A percentile compares a stretch with the other conserved stretches of the same genome.
These are phyloP conservation scores for Lactuca saligna DNA, from an alignment of 129 eudicot species.

Conservation along the genomic window DNA sequence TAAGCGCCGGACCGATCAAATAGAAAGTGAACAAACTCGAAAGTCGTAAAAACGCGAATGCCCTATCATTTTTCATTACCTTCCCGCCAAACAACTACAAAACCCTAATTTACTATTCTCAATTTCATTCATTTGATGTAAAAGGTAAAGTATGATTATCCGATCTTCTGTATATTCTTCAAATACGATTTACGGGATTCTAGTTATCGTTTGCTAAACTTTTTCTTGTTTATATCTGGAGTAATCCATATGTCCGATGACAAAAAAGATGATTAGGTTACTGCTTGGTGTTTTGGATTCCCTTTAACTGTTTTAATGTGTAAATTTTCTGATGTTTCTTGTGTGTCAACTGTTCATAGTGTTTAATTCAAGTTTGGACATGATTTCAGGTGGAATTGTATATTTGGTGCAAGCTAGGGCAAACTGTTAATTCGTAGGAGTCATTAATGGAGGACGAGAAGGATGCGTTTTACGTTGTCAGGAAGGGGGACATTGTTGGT, in stretches of 20 bases:
- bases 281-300: not conserved
- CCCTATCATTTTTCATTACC: not conserved
- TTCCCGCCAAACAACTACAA: slow-evolving; percentile 20
- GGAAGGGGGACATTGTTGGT: slow-evolving; percentile 76
- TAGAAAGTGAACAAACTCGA: not conserved
- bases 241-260: not conserved
- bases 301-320: not conserved
- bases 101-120: slow-evolving; percentile 1
- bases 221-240: not conserved
- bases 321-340: slow-evolving; percentile 3
- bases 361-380: not conserved
- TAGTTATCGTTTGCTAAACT: not conserved
- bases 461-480: slow-evolving; percentile 80
- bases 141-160: slow-evolving; percentile 13
- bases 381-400: slow-evolving; percentile 2
- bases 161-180: not conserved
- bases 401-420: slow-evolving; percentile 18
- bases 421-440: slow-evolving; percentile 1
- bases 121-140: slow-evolving; percentile 6
- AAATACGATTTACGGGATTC: not conserved
- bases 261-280: not conserved
- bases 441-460: slow-evolving; percentile 65
- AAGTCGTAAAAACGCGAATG: not conserved
- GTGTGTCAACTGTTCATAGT: not conserved
- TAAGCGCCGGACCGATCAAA: not conserved